Evolutionary conservation across 768 basidiomycete genomes (phyloP).

Genomic region (Collybiopsis confluens): DNA sequence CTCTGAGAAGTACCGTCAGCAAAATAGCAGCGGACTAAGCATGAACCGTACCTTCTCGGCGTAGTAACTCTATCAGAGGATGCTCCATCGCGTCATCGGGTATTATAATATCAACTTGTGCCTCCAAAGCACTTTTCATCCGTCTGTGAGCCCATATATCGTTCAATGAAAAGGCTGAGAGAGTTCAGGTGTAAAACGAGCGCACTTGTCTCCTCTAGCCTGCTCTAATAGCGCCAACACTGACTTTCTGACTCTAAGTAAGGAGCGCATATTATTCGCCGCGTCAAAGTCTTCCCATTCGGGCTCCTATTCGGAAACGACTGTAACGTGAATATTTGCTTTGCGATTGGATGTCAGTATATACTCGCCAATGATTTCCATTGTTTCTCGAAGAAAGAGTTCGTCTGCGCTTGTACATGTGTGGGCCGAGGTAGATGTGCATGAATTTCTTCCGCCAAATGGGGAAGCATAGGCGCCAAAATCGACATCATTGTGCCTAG

Average conservation of each 20-base stretch:
- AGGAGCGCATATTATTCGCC: slow-evolving; percentile 55
- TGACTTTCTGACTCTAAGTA: slow-evolving; percentile 56
- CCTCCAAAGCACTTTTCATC: slow-evolving; percentile 75
- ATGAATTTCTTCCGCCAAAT: slow-evolving; percentile 87
- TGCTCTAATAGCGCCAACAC: slow-evolving; percentile 71
- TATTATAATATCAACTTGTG: slow-evolving; percentile 62
- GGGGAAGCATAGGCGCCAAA: slow-evolving; percentile 83
- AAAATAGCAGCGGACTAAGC: not conserved
- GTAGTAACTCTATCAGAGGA: slow-evolving; percentile 24
- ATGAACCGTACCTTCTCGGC: slow-evolving; percentile 39
- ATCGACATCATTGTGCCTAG: slow-evolving; percentile 63
- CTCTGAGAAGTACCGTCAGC: slow-evolving; percentile 35
- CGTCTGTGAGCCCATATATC: slow-evolving; percentile 34
- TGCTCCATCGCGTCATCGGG: slow-evolving; percentile 29
- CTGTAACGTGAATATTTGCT: not conserved
- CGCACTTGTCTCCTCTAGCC: slow-evolving; percentile 73
- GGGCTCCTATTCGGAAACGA: slow-evolving; percentile 32
- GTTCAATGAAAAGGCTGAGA: not conserved
- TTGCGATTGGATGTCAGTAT: too few relatives aligned
- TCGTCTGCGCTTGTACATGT: slow-evolving; percentile 21
- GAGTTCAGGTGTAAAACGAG: not conserved
- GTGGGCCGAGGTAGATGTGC: slow-evolving; percentile 24
- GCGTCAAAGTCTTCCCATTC: slow-evolving; percentile 62
- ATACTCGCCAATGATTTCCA: slow-evolving; percentile 67
- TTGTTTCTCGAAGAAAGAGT: slow-evolving; percentile 65